Evolutionary conservation across 2,329 filamentous ascomycete species (phyloP).

Genomic region (Cladophialophora exuberans): DNA sequence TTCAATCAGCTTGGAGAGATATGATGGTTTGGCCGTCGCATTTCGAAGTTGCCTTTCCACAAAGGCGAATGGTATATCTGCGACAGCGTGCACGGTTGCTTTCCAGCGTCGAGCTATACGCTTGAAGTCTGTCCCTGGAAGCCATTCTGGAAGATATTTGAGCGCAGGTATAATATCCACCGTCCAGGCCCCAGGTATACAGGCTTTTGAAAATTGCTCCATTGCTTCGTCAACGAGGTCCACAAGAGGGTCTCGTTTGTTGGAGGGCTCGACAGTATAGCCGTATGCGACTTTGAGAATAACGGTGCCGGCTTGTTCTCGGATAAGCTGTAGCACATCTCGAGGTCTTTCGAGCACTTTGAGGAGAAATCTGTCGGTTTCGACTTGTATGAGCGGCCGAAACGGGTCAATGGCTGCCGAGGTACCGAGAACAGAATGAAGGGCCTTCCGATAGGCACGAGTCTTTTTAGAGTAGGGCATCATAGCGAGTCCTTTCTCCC

Average conservation of each 20-base stretch:
- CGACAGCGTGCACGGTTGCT: constrained; percentile 36
- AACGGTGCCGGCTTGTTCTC: constrained; percentile 44
- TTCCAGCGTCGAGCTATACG: constrained; percentile 44
- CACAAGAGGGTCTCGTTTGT: constrained; percentile 48
- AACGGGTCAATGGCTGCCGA: constrained; percentile 41
- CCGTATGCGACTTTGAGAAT: constrained; percentile 53
- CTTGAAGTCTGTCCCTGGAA: constrained; percentile 52
- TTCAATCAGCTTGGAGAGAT: constrained; percentile 45
- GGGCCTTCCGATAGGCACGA: constrained; percentile 50
- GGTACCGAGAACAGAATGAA: constrained; percentile 51
- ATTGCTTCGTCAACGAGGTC: constrained; percentile 46
- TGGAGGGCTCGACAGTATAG: constrained; percentile 48
- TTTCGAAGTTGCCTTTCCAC: constrained; percentile 46
- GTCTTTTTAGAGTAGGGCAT: constrained; percentile 44
- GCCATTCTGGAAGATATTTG: constrained; percentile 48
- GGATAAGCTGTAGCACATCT: constrained; percentile 45
- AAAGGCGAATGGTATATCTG: constrained; percentile 48
- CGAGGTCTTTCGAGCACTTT: constrained; percentile 46
- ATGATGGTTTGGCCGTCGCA: constrained; percentile 41
- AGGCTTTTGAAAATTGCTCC: constrained; percentile 45
- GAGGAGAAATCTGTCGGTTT: constrained; percentile 50
- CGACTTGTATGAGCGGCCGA: constrained; percentile 44
- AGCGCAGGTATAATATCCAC: constrained; percentile 53
- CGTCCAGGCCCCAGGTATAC: constrained; percentile 48
- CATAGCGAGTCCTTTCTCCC: constrained; percentile 42